phyloP scores from a whole-genome alignment of 2,329 filamentous ascomycete species.

The Pseudogymnoascus sp. region DNA sequence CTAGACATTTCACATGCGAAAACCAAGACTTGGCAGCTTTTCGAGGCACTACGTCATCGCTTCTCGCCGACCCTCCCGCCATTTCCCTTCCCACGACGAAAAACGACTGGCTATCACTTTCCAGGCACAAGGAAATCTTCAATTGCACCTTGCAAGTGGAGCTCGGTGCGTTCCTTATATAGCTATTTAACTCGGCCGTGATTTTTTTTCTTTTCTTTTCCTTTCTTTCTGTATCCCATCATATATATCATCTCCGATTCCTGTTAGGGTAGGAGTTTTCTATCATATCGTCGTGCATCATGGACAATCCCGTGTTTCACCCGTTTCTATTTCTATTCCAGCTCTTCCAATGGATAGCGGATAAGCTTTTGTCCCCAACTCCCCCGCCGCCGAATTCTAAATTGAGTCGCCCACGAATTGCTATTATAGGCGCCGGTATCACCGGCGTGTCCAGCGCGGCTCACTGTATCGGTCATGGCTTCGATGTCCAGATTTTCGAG shows the following conservation, averaged over 20 bases:
- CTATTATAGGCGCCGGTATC: conserved; percentile 61
- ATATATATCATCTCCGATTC: not conserved
- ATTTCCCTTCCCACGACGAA: not conserved
- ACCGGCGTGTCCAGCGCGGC: conserved; percentile 69
- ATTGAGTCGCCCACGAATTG: conserved; percentile 53
- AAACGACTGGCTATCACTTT: not conserved
- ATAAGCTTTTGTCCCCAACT: conserved; percentile 59
- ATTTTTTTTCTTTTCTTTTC: not conserved
- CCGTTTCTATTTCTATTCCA: conserved; percentile 57
- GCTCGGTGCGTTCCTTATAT: not conserved
- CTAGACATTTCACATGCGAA: not conserved
- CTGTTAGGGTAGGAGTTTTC: not conserved
- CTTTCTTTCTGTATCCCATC: not conserved
- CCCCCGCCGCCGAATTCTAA: conserved; percentile 54
- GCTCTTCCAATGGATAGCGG: conserved; percentile 56
- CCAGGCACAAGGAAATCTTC: not conserved
- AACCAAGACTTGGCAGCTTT: not conserved
- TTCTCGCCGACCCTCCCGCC: not conserved
- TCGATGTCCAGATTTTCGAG: conserved; percentile 75
- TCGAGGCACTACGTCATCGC: not conserved
- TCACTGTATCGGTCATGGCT: conserved; percentile 79
- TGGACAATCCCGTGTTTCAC: conserved; percentile 31
- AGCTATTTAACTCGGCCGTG: not conserved
- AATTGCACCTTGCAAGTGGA: conserved; percentile 4
- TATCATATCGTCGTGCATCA: not conserved